Percentiles rank a stretch among this genome's conserved stretches.
Evolutionary conservation across 2,329 filamentous ascomycete species (phyloP).

Genomic region (Talaromyces sp.): DNA sequence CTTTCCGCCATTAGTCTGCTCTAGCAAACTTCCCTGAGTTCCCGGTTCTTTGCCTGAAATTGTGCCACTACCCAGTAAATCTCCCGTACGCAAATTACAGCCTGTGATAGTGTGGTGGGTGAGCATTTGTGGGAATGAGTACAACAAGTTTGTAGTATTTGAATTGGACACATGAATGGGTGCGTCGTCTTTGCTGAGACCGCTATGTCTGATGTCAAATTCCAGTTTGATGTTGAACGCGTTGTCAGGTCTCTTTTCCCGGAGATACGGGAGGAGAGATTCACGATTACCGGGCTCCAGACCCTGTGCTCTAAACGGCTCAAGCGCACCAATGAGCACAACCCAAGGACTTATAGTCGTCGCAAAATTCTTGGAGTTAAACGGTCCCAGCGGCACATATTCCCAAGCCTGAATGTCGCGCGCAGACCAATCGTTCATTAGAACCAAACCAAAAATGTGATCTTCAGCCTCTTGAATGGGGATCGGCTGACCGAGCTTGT

Average conservation of each 20-base stretch:
- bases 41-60: slow-evolving; percentile 62
- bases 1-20: slow-evolving; percentile 69
- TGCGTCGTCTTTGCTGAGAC: slow-evolving; percentile 35
- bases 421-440: slow-evolving; percentile 86
- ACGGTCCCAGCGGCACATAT: slow-evolving; percentile 75
- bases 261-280: slow-evolving; percentile 59
- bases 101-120: slow-evolving; percentile 74
- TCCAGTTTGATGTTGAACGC: slow-evolving; percentile 68
- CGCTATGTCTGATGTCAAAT: slow-evolving; percentile 52
- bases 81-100: slow-evolving; percentile 69
- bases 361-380: slow-evolving; percentile 80
- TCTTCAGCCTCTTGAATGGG: slow-evolving; percentile 62
- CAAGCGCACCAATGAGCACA: slow-evolving; percentile 70
- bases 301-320: slow-evolving; percentile 58
- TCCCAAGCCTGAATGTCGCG: slow-evolving; percentile 82
- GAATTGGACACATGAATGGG: slow-evolving; percentile 58
- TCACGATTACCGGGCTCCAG: slow-evolving; percentile 52
- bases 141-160: slow-evolving; percentile 66
- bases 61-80: slow-evolving; percentile 73
- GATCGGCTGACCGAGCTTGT: slow-evolving; percentile 62
- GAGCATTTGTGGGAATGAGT: slow-evolving; percentile 79
- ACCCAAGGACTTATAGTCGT: slow-evolving; percentile 77
- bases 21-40: slow-evolving; percentile 65
- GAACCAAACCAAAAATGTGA: slow-evolving; percentile 71
- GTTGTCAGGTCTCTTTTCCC: slow-evolving; percentile 54